Conservation (phyloP, 352 stramenopile species). For the Porosira glacialis region DNA sequence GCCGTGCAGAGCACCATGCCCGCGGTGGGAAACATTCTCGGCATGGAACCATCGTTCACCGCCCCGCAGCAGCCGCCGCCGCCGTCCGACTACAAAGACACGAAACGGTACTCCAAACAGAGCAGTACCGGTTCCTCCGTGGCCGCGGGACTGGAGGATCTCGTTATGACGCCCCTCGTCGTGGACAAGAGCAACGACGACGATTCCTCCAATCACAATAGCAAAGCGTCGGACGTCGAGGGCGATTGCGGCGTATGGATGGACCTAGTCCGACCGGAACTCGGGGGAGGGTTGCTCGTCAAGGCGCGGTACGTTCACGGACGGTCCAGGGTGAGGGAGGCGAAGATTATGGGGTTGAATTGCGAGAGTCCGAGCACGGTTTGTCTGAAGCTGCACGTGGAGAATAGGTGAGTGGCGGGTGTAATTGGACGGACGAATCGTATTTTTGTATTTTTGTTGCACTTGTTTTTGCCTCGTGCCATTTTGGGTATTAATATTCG, state of each 20-base stretch:
- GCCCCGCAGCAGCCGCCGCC: too few relatives aligned
- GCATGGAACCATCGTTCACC: too few relatives aligned
- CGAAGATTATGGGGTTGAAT: conserved; percentile 51
- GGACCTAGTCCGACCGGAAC: conserved; percentile 62
- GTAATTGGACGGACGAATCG: too few relatives aligned
- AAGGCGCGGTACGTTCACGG: conserved; percentile 64
- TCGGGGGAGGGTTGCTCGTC: conserved; percentile 60
- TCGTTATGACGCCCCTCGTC: conserved; percentile 67
- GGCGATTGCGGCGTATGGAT: conserved; percentile 67
- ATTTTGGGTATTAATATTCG: neutral
- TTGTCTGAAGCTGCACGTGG: conserved; percentile 59
- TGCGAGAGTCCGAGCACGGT: conserved; percentile 52
- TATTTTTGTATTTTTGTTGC: too few relatives aligned
- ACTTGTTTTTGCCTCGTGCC: too few relatives aligned
- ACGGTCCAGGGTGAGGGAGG: conserved; percentile 37
- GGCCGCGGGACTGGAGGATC: conserved; percentile 63
- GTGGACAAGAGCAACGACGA: too few relatives aligned
- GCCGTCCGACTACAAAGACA: conserved; percentile 7
- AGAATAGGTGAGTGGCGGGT: conserved; percentile 60
- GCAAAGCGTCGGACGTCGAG: conserved; percentile 41
- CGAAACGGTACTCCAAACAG: conserved; percentile 25
- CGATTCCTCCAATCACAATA: conserved; percentile 27
- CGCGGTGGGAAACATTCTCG: conserved; percentile 28
- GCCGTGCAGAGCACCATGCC: conserved; percentile 2
- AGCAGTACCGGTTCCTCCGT: conserved; percentile 34